These are phyloP conservation scores for Triadica sebifera DNA, from an alignment of 345 rosid genomes.

Conservation along the genomic window DNA sequence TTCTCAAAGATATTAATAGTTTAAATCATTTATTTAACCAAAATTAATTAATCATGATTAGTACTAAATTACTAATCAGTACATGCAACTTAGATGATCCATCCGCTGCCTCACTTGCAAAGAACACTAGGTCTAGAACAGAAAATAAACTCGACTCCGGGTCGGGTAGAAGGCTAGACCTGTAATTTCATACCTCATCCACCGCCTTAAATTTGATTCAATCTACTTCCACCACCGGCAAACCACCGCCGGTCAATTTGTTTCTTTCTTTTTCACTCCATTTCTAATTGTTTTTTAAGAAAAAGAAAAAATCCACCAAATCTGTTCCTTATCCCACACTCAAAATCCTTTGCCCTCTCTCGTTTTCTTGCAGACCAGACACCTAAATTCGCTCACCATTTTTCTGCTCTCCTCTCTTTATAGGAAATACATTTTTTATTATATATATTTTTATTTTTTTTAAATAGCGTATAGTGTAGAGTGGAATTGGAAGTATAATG, in stretches of 20 bases:
- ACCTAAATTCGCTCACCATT: background rate
- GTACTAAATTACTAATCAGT: no score
- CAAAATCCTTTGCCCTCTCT: no score
- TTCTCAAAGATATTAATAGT: no score
- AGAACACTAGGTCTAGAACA: no score
- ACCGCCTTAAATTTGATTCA: background rate
- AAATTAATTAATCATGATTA: no score
- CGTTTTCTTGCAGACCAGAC: background rate
- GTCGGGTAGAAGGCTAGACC: background rate
- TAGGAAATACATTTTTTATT: background rate
- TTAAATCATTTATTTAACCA: no score
- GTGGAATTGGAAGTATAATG: background rate
- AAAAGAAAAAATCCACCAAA: background rate
- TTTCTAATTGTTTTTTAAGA: background rate
- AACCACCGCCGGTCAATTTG: background rate
- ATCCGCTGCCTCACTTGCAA: no score
- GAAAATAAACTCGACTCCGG: background rate
- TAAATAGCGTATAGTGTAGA: background rate
- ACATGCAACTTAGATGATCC: no score
- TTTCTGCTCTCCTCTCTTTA: no score
- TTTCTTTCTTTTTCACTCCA: background rate
- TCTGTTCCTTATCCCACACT: background rate
- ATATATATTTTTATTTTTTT: background rate
- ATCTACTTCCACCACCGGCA: background rate
- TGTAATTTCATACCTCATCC: background rate